phyloP scores from a whole-genome alignment of 75 land plant species.

The Gnetum montanum region DNA sequence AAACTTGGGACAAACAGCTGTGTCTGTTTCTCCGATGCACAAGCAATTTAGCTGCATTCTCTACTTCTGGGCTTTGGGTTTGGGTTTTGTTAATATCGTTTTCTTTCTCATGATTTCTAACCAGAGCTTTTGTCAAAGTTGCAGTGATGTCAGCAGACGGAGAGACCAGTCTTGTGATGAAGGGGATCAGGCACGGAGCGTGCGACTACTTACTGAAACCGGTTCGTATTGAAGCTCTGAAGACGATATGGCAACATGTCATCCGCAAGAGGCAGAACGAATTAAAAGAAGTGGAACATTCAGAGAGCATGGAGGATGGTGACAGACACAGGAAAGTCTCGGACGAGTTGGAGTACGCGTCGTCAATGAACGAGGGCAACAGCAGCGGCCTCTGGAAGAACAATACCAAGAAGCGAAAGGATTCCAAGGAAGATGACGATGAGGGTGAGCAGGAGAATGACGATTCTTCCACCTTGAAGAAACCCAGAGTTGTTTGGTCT shows the following conservation, averaged over 20 bases:
- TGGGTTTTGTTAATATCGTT: constrained; percentile 1
- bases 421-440: constrained; percentile 56
- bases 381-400: constrained; percentile 36
- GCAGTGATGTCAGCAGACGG: constrained; percentile 94
- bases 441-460: constrained; percentile 62
- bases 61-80: background rate
- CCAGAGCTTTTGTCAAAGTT: constrained; percentile 5
- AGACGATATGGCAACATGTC: constrained; percentile 90
- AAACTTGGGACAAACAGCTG: too few species aligned
- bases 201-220: constrained; percentile 90
- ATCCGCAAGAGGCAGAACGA: constrained; percentile 55
- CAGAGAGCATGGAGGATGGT: constrained; percentile 42
- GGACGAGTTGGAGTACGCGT: constrained; percentile 54
- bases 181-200: constrained; percentile 84
- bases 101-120: constrained; percentile 3
- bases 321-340: constrained; percentile 22
- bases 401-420: constrained; percentile 44
- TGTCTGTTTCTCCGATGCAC: background rate
- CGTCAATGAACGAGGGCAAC: constrained; percentile 55
- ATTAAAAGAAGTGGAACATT: constrained; percentile 31
- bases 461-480: constrained; percentile 65
- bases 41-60: background rate
- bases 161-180: constrained; percentile 76
- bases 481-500: constrained; percentile 93
- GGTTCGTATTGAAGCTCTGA: constrained; percentile 70